These are phyloP conservation scores for Globisporangium takayamanum DNA, from an alignment of 352 stramenopile genomes.

Conservation along the genomic window DNA sequence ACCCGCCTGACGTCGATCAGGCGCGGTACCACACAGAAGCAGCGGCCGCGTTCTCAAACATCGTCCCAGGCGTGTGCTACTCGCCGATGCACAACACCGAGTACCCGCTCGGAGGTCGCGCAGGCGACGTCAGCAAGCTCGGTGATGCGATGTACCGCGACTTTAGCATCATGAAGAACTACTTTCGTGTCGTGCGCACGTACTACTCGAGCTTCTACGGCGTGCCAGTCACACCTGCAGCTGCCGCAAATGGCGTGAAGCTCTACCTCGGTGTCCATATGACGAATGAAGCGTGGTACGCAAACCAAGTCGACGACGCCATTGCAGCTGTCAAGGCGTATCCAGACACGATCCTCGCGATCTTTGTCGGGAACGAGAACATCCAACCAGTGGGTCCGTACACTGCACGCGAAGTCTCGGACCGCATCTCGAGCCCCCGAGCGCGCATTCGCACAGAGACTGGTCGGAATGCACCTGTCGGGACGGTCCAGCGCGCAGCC, in stretches of 20 bases:
- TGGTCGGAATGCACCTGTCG: conserved; percentile 38
- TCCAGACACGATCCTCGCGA: conserved; percentile 42
- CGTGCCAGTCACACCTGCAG: conserved; percentile 30
- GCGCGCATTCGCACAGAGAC: conserved; percentile 21
- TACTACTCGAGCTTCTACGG: conserved; percentile 77
- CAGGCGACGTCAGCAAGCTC: conserved; percentile 21
- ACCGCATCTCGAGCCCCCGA: conserved; percentile 27
- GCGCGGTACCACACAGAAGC: conserved; percentile 5
- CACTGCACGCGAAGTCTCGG: conserved; percentile 28
- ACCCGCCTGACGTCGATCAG: conserved; percentile 2
- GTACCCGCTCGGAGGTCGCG: conserved; percentile 47
- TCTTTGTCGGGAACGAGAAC: conserved; percentile 78
- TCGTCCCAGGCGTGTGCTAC: conserved; percentile 56
- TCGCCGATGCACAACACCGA: conserved; percentile 67
- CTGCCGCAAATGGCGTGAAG: conserved; percentile 37
- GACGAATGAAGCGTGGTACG: conserved; percentile 61
- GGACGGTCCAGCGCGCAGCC: conserved; percentile 60
- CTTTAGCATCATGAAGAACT: conserved; percentile 65
- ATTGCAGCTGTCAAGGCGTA: conserved; percentile 41
- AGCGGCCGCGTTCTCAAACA: conserved; percentile 4
- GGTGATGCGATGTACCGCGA: conserved; percentile 51
- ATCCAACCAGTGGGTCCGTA: conserved; percentile 39
- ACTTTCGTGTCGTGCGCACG: conserved; percentile 51
- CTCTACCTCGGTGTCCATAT: conserved; percentile 78
- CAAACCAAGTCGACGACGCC: conserved; percentile 36